Evolutionary conservation across 2,329 filamentous ascomycete genomes (phyloP).

Genomic region (Chaetomium sp.): DNA sequence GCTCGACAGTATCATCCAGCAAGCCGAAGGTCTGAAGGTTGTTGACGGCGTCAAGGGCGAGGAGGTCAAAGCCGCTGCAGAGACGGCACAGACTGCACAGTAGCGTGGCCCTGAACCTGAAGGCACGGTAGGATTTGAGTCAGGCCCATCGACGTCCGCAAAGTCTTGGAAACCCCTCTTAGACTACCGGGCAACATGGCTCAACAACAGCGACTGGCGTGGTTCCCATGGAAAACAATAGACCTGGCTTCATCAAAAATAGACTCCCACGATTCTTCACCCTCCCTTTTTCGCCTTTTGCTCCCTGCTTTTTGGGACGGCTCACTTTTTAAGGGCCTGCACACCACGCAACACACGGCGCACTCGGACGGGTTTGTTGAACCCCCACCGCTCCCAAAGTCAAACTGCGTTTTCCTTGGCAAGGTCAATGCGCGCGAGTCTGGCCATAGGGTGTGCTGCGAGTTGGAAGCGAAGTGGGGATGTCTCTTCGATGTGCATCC

Average conservation of each 20-base stretch:
- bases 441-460: background rate
- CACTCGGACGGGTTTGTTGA: background rate
- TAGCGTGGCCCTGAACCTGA: background rate
- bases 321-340: background rate
- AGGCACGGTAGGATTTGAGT: background rate
- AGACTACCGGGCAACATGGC: background rate
- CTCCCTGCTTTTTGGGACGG: background rate
- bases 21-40: conserved; percentile 50
- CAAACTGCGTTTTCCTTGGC: background rate
- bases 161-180: background rate
- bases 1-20: conserved; percentile 47
- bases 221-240: background rate
- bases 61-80: conserved; percentile 37
- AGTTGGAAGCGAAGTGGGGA: background rate
- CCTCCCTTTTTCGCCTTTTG: background rate
- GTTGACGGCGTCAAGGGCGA: conserved; percentile 51
- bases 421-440: conserved; percentile 14
- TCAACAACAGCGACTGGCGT: background rate
- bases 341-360: background rate
- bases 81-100: conserved; percentile 10
- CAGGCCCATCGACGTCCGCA: background rate
- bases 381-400: background rate
- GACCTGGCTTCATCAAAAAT: conserved; percentile 9
- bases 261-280: background rate
- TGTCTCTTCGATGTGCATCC: background rate